These are phyloP conservation scores for Amesomyces nigricolor DNA, from an alignment of 2,329 filamentous ascomycete genomes.

Conservation along the genomic window DNA sequence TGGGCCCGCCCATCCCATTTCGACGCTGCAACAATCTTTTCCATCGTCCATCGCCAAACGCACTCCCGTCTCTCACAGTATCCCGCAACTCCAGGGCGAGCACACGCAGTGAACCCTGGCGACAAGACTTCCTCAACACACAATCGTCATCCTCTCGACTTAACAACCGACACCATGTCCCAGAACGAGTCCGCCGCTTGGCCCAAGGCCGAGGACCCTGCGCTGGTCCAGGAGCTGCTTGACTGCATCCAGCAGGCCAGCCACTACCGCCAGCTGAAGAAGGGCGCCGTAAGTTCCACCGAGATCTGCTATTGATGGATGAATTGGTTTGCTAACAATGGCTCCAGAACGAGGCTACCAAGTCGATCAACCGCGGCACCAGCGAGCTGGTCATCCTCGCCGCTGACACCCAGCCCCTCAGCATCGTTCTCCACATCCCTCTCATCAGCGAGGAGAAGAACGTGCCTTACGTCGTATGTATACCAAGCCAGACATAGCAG, in stretches of 20 bases:
- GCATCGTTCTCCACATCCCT: constrained; percentile 83
- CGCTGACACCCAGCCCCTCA: constrained; percentile 79
- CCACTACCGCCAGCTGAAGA: constrained; percentile 63
- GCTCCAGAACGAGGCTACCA: constrained; percentile 27
- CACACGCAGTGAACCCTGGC: constrained; percentile 30
- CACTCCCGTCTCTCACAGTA: constrained; percentile 11
- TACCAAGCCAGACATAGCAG: no score
- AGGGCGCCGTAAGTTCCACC: constrained; percentile 59
- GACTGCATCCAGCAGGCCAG: constrained; percentile 53
- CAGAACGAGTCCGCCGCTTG: constrained; percentile 46
- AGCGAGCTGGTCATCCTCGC: constrained; percentile 85
- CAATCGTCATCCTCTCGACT: constrained; percentile 2
- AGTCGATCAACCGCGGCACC: constrained; percentile 60
- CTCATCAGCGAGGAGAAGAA: constrained; percentile 81
- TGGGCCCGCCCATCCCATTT: neutral
- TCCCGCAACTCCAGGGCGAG: constrained; percentile 26
- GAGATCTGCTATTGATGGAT: no score
- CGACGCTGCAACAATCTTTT: constrained; percentile 9
- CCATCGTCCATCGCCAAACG: constrained; percentile 11
- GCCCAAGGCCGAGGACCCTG: constrained; percentile 63
- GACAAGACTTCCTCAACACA: constrained; percentile 7
- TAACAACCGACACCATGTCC: constrained; percentile 23
- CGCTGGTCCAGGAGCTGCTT: constrained; percentile 74
- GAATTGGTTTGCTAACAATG: neutral
- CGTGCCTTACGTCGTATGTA: constrained; percentile 48